phyloP scores from a whole-genome alignment of 1,284 basidiomycete genomes.

The Cryptococcus sp. region DNA sequence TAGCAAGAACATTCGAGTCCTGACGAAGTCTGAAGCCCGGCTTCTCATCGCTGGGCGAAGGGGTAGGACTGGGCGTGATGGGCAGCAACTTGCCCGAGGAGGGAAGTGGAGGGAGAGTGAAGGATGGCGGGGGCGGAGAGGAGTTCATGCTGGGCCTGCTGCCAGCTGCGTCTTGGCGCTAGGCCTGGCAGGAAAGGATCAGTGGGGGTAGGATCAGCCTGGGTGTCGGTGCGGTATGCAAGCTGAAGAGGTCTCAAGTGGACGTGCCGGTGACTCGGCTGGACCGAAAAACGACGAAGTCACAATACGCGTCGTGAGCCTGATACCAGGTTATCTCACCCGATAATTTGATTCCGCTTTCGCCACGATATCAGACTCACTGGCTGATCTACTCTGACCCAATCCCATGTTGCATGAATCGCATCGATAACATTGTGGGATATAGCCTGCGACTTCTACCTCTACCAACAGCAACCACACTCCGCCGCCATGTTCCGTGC shows the following conservation, averaged over 20 bases:
- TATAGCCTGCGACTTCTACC: background rate
- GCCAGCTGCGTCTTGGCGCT: no score
- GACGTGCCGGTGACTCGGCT: conserved; percentile 2
- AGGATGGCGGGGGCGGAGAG: conserved; percentile 37
- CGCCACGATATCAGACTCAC: conserved; percentile 14
- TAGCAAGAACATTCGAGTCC: conserved; percentile 4
- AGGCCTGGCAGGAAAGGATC: no score
- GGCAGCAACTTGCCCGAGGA: conserved; percentile 26
- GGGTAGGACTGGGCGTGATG: conserved; percentile 32
- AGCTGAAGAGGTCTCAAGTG: background rate
- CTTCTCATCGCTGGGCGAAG: conserved; percentile 21
- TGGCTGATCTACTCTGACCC: conserved; percentile 4
- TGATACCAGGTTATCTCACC: conserved; percentile 15
- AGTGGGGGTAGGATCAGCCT: no score
- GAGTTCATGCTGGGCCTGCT: conserved; percentile 31
- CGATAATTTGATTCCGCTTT: background rate
- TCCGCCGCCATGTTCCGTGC: conserved; percentile 69
- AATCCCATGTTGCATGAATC: conserved; percentile 6
- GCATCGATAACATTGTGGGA: background rate
- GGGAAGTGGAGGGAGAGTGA: conserved; percentile 39
- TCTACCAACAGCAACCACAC: background rate
- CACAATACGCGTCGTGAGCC: conserved; percentile 7
- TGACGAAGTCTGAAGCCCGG: conserved; percentile 14
- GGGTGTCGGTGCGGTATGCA: no score
- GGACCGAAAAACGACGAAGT: background rate